Base-by-base conservation (phyloP, 305 asterid genomes). In the Fraxinus nigra region DNA sequence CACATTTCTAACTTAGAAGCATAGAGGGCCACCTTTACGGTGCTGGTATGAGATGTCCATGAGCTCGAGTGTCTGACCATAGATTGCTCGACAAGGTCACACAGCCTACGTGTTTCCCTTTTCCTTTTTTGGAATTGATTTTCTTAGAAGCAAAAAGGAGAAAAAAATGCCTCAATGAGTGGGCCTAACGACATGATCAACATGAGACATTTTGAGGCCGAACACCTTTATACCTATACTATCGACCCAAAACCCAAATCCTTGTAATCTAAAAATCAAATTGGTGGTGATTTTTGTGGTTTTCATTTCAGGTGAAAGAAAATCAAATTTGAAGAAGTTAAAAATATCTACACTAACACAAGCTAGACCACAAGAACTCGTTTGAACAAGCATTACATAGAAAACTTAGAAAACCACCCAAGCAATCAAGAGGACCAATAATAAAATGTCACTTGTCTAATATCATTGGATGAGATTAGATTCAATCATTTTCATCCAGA, bases 391-490 rank as follows among this genome's bases (percentile, higher is more conserved):
- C 72, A 20, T 28, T 35, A 26, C 74, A 61, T 77, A 24, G 67
- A 54, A 37, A 48, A 14, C 59, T 48, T 7, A 14, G 20, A 48
- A 78, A 51, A 37, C 82, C 84, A 80, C 9, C 70, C 61, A 63
- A 75, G 89, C 77, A 87, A 89, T 89, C 89, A 69, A 87, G 88
- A 43, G 22, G 86, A 32, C 93, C 88, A 77, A 85, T 87, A 78
- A 43, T 4, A 46, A 2, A 13, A 14, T 4, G 87, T 91, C 97
- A 93, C 93, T 93, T 93, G 95, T 88, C 88, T 72, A n/a, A 28
- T 74, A 32, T 77, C 46, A 24, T 69, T 77, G 93, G 98, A 92
- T 93, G 90, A 91, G 90, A 88, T 87, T 81, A 82, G 87, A 81
- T 87, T 78, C 88, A 14, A 80, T 75, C 82, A 81, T 72, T 85